phyloP scores from a whole-genome alignment of 768 basidiomycete genomes.

The Cystofilobasidium macerans region DNA sequence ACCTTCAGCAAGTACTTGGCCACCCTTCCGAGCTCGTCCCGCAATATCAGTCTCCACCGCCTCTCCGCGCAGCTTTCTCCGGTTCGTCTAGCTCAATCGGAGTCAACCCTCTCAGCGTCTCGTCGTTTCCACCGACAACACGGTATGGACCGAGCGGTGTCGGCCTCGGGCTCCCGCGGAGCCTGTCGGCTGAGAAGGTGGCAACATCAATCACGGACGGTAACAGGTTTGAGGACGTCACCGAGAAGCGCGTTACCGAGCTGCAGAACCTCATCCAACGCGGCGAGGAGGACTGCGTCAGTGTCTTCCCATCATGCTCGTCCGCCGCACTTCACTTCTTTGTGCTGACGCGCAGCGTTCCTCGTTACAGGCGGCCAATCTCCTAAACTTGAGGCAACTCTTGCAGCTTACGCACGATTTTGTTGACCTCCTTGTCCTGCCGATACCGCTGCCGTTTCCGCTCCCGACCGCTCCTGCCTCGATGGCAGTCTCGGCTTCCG shows the following conservation, averaged over 20 bases:
- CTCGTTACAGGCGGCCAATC: constrained; percentile 50
- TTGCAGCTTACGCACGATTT: constrained; percentile 73
- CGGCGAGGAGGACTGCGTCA: constrained; percentile 74
- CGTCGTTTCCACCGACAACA: background rate
- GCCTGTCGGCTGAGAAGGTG: background rate
- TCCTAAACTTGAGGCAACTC: constrained; percentile 51
- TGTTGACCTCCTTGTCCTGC: constrained; percentile 66
- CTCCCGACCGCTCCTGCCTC: constrained; percentile 16
- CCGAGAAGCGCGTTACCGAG: constrained; percentile 64
- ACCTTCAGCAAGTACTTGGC: constrained; percentile 8
- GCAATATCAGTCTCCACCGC: background rate
- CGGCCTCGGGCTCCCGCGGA: background rate
- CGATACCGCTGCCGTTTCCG: constrained; percentile 46
- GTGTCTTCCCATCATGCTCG: constrained; percentile 33
- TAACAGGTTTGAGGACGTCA: constrained; percentile 47
- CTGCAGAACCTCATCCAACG: constrained; percentile 74
- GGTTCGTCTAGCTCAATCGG: background rate
- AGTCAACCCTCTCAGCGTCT: background rate
- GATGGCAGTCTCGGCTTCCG: constrained; percentile 26
- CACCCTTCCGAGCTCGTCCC: background rate
- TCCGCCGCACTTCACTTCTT: too few relatives aligned
- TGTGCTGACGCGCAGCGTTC: background rate
- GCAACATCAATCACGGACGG: background rate
- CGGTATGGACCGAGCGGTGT: background rate
- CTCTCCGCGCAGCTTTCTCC: background rate